A percentile compares a stretch with the other conserved stretches of the same genome.
These are phyloP conservation scores for Fomitiporia mediterranea DNA, from an alignment of 1,284 basidiomycete species.

Conservation along the genomic window DNA sequence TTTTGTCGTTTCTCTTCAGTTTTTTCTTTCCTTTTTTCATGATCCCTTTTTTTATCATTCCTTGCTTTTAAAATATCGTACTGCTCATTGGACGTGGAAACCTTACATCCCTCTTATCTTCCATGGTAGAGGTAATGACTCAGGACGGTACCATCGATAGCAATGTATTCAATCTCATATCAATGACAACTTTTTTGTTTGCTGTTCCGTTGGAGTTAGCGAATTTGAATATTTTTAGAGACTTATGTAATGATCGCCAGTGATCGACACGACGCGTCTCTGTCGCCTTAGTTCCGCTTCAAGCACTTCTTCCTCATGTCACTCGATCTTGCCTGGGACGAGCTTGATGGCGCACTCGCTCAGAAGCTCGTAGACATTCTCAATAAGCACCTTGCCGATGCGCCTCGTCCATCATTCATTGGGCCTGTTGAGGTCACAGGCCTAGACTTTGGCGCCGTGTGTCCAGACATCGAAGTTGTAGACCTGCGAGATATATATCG, in stretches of 20 bases:
- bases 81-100: neutral
- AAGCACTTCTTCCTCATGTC: constrained; percentile 49
- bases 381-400: constrained; percentile 71
- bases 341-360: constrained; percentile 69
- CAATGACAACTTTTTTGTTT: too few species aligned
- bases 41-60: neutral
- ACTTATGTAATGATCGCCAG: neutral
- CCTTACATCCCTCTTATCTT: neutral
- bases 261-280: neutral
- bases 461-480: constrained; percentile 85
- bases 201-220: neutral
- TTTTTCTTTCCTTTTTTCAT: too few species aligned
- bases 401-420: constrained; percentile 84
- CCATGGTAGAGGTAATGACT: too few species aligned
- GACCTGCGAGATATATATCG: constrained; percentile 93
- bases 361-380: constrained; percentile 70
- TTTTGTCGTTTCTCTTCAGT: too few species aligned
- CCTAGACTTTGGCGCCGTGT: constrained; percentile 80
- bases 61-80: too few species aligned
- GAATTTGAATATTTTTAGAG: too few species aligned
- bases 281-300: too few species aligned
- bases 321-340: constrained; percentile 76
- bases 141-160: neutral
- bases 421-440: constrained; percentile 84
- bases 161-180: neutral